A percentile compares a stretch with the other conserved stretches of the same genome.
Conservation (phyloP, 176 grass and related monocot species). For the Thinopyrum elongatum region DNA sequence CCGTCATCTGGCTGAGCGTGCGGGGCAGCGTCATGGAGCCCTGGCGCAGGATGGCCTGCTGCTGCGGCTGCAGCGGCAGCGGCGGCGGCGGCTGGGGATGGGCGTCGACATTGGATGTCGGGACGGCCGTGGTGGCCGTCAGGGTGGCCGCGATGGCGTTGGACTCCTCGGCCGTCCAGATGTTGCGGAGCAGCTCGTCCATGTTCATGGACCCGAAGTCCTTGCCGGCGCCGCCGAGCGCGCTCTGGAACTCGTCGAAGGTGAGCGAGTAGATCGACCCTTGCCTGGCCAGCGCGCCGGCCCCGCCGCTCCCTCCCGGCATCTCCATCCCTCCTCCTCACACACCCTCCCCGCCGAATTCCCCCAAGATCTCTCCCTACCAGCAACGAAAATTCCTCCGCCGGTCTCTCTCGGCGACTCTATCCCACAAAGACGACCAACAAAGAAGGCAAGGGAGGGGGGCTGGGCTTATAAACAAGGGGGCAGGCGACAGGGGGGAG, state of each 20-base stretch:
- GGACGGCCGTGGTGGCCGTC: background rate
- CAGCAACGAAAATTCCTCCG: background rate
- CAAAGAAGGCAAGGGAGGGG: background rate
- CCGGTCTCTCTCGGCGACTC: background rate
- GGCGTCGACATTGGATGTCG: background rate
- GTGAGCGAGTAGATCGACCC: constrained; percentile 86
- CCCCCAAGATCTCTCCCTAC: background rate
- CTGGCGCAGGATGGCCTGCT: constrained; percentile 57
- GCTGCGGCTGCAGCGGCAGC: background rate
- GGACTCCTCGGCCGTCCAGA: constrained; percentile 91
- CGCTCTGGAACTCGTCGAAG: constrained; percentile 82
- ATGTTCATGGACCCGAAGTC: constrained; percentile 97
- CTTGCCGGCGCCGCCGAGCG: constrained; percentile 64
- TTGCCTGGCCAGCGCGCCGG: constrained; percentile 53
- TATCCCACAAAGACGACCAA: background rate
- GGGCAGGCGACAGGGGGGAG: background rate
- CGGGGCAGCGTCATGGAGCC: constrained; percentile 75
- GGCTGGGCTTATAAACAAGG: constrained; percentile 10
- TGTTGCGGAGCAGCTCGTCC: constrained; percentile 89
- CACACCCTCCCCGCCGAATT: background rate
- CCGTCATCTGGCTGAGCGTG: constrained; percentile 84
- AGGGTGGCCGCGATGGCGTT: constrained; percentile 40
- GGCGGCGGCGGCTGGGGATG: background rate
- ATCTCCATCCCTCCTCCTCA: constrained; percentile 51
- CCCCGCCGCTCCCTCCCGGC: constrained; percentile 35